Conservation (phyloP, 768 basidiomycete species). For the Podaxis sp. region DNA sequence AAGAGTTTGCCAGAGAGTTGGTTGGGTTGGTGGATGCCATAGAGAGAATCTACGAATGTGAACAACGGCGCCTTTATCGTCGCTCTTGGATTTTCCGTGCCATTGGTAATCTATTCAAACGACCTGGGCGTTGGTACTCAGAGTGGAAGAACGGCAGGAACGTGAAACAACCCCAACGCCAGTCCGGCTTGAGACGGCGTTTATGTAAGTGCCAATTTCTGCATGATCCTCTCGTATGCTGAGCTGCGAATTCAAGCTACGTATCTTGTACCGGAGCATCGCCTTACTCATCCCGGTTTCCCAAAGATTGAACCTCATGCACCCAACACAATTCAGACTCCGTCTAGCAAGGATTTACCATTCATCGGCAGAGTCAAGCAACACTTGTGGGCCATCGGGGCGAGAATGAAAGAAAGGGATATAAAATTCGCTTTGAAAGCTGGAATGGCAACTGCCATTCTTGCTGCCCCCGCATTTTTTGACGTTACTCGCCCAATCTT, state of each 20-base stretch:
- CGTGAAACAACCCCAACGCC: conserved; percentile 5
- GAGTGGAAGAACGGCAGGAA: not conserved
- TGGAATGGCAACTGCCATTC: conserved; percentile 76
- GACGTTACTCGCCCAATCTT: conserved; percentile 76
- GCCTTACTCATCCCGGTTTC: conserved; percentile 61
- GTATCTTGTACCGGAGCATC: conserved; percentile 49
- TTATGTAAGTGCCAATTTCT: conserved; percentile 37
- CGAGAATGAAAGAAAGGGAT: conserved; percentile 65
- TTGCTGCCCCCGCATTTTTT: conserved; percentile 88
- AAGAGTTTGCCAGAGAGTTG: conserved; percentile 89
- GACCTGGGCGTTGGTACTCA: conserved; percentile 2
- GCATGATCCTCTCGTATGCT: not conserved
- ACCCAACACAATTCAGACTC: conserved; percentile 83
- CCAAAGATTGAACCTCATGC: conserved; percentile 83
- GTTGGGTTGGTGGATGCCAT: conserved; percentile 82
- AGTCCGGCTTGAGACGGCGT: conserved; percentile 17
- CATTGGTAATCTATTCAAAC: conserved; percentile 14
- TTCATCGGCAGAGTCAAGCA: conserved; percentile 64
- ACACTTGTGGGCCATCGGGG: conserved; percentile 69
- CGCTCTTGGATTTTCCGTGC: conserved; percentile 22
- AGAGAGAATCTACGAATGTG: conserved; percentile 69
- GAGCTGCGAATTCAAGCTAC: conserved; percentile 28
- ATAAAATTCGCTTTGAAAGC: conserved; percentile 87
- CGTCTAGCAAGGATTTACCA: conserved; percentile 56
- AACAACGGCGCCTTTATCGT: conserved; percentile 44